These are phyloP conservation scores for Alliaria petiolata DNA, from an alignment of 345 rosid genomes.

Conservation along the genomic window DNA sequence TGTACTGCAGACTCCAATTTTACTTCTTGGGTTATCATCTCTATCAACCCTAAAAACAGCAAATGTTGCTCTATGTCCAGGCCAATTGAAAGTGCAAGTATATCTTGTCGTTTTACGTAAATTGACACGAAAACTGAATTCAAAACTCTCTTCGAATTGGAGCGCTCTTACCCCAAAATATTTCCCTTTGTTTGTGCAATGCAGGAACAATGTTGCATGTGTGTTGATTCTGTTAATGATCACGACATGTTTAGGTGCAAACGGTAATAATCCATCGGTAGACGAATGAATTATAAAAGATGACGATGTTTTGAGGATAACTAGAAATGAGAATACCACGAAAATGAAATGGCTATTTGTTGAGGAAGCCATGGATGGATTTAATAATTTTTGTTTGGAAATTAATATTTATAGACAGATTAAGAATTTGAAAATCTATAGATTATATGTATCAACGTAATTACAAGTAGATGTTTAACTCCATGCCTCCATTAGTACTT, in stretches of 20 bases:
- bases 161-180: not conserved
- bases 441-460: too few relatives aligned
- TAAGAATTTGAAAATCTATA: too few relatives aligned
- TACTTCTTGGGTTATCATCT: not conserved
- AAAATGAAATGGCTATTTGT: not conserved
- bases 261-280: not conserved
- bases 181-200: not conserved
- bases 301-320: not conserved
- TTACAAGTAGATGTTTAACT: not conserved
- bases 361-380: not conserved
- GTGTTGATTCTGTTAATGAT: constrained; percentile 2
- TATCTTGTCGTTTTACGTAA: not conserved
- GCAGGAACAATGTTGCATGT: not conserved
- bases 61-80: not conserved
- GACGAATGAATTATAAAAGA: not conserved
- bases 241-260: constrained; percentile 4
- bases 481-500: too few relatives aligned
- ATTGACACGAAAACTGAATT: not conserved
- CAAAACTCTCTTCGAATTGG: not conserved
- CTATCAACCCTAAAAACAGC: constrained; percentile 2
- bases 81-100: not conserved
- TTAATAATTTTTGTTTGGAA: too few relatives aligned
- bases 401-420: not conserved
- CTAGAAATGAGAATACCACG: not conserved
- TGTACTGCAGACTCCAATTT: not conserved